Conservation (phyloP, 805 yeast genomes). For the Kluyveromyces aestuarii region DNA sequence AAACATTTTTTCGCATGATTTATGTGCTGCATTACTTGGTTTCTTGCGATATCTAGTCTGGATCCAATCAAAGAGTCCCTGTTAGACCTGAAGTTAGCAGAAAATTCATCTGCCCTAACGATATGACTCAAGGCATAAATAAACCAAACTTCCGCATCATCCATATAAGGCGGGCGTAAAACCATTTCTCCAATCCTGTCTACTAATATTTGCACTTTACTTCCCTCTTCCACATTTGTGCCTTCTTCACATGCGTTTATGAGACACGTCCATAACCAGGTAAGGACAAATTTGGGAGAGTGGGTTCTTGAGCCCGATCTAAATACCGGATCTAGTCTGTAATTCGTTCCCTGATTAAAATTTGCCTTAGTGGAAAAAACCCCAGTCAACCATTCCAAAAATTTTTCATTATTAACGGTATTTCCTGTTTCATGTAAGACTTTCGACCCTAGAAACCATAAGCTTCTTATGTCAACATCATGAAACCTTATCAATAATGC, state of each 20-base stretch:
- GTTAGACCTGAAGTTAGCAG: constrained; percentile 8
- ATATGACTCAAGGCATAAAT: constrained; percentile 21
- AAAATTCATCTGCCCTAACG: constrained; percentile 18
- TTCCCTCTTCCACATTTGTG: constrained; percentile 1
- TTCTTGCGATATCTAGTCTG: constrained; percentile 15
- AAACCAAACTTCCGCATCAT: constrained; percentile 26
- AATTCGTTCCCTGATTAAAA: constrained; percentile 17
- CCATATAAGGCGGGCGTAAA: constrained; percentile 26
- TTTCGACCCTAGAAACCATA: constrained; percentile 61
- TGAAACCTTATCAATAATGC: constrained; percentile 40
- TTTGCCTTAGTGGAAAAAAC: constrained; percentile 18
- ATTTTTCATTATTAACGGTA: constrained; percentile 10
- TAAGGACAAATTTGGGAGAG: constrained; percentile 19
- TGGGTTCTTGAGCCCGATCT: constrained; percentile 23
- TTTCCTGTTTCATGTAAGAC: constrained; percentile 30
- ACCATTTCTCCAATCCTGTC: constrained; percentile 23
- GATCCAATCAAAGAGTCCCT: constrained; percentile 7
- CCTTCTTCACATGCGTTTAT: constrained; percentile 1
- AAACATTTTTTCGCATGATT: constrained; percentile 13
- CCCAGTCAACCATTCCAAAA: constrained; percentile 23
- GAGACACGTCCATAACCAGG: constrained; percentile 24
- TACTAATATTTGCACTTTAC: constrained; percentile 9
- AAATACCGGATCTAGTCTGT: constrained; percentile 21
- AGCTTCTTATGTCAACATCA: constrained; percentile 40
- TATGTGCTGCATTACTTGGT: constrained; percentile 17